These are phyloP conservation scores for Starmerella etchellsii DNA, from an alignment of 805 yeast genomes.

Conservation along the genomic window DNA sequence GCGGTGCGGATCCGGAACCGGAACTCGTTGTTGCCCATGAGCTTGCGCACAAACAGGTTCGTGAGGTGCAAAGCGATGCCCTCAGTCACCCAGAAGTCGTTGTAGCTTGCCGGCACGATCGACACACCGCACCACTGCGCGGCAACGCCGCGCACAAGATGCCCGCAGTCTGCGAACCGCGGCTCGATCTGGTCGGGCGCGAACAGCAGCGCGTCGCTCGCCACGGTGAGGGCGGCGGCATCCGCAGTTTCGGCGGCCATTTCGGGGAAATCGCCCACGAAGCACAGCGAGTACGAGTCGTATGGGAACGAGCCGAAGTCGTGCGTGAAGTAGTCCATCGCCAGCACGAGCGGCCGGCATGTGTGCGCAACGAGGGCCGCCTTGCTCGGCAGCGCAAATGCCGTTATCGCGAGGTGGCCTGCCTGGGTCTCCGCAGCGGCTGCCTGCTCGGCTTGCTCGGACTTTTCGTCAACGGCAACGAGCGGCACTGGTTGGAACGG, in stretches of 20 bases:
- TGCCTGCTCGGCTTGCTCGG: too few species aligned
- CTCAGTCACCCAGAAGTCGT: conserved; percentile 79
- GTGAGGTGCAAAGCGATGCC: conserved; percentile 83
- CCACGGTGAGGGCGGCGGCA: conserved; percentile 62
- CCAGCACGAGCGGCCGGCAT: conserved; percentile 60
- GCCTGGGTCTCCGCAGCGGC: not conserved
- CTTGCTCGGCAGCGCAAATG: conserved; percentile 26
- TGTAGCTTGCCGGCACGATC: conserved; percentile 63
- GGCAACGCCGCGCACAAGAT: conserved; percentile 56
- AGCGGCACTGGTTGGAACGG: conserved; percentile 59
- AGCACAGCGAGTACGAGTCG: conserved; percentile 63
- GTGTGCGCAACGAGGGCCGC: conserved; percentile 42
- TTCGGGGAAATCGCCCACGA: conserved; percentile 33
- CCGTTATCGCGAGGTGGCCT: conserved; percentile 15
- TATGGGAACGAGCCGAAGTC: conserved; percentile 93
- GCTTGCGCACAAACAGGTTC: conserved; percentile 46
- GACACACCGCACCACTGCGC: conserved; percentile 90
- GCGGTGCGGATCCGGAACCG: conserved; percentile 53
- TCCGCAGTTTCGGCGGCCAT: conserved; percentile 41
- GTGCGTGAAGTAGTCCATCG: conserved; percentile 68
- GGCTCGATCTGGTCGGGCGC: conserved; percentile 70
- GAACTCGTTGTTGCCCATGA: conserved; percentile 78
- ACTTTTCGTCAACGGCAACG: conserved; percentile 2
- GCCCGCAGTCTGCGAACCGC: conserved; percentile 53
- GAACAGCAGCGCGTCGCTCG: conserved; percentile 51